Evolutionary conservation across 768 basidiomycete species (phyloP).

Genomic region (Auricularia cornea): DNA sequence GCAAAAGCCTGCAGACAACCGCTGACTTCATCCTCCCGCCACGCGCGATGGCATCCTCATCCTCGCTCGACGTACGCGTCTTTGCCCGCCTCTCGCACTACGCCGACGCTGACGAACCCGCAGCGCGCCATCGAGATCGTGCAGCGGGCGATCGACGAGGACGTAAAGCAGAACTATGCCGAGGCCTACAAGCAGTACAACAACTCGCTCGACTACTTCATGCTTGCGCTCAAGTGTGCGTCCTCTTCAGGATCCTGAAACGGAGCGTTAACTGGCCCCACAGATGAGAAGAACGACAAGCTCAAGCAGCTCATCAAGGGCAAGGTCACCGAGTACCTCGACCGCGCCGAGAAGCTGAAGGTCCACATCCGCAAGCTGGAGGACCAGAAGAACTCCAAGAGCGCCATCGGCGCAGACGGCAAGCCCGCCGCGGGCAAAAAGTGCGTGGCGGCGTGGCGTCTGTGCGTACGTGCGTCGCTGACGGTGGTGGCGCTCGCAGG

Average conservation of each 20-base stretch:
- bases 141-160: conserved; percentile 87
- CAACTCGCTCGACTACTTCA: conserved; percentile 95
- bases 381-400: conserved; percentile 43
- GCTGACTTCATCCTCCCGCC: background rate
- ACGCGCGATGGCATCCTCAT: background rate
- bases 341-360: conserved; percentile 86
- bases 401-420: conserved; percentile 44
- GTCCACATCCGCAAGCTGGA: conserved; percentile 53
- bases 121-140: conserved; percentile 86
- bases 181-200: conserved; percentile 93
- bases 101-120: background rate
- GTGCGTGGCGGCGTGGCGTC: conserved; percentile 19
- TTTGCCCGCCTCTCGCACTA: background rate
- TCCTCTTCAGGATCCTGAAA: conserved; percentile 4
- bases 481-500: conserved; percentile 3
- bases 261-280: background rate
- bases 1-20: background rate
- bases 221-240: conserved; percentile 91
- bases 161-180: conserved; percentile 84
- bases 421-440: conserved; percentile 27
- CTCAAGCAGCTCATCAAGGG: conserved; percentile 75
- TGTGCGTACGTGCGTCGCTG: background rate
- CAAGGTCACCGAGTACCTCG: conserved; percentile 88
- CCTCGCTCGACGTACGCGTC: background rate
- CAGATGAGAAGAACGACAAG: conserved; percentile 93